Evolutionary conservation across 805 yeast genomes (phyloP), one percentile per base, ranked within the genome.

Genomic region (Zygotorulaspora florentina): DNA sequence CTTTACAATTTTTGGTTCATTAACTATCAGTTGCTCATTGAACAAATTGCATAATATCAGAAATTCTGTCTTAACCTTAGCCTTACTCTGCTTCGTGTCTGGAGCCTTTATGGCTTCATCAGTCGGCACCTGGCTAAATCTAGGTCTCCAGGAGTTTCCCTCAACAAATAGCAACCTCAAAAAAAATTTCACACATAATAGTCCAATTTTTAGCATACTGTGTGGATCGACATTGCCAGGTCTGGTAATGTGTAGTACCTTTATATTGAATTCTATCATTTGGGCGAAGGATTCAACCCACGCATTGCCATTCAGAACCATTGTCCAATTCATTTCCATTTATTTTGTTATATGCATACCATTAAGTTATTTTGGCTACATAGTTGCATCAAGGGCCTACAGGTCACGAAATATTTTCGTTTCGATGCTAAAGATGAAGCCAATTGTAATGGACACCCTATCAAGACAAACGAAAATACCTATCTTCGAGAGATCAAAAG

Each of bases 21-120:
- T 85, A 8, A 52, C 76, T 2, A 67, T 81, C 3, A 74, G 85
- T 37, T 77, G 85, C 2, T 71, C 80, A 9, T 79, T 82, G 20
- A 65, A 79, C 3, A 70, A 83, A 34, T 78, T 83, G 48, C 87
- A 84, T 47, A 76, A 79, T 54, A 79, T 80, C 45, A 77, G 85
- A 46, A 87, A 87, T 34, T 80, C 87, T 12, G 75, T 84, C 7
- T 61, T 85, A 42, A 74, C 86, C 8, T 70, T 82, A 40, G 78
- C 88, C 0, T 56, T 85, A 18, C 59, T 76, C 2, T 69, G 81
- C 47, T 81, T 87, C 55, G 76, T 84, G 3, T 60, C 77, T 25
- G 87, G 91, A 17, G 95, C 93, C 0, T 74, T 81, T 28, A 74
- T 84, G 44, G 81, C 95, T 1, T 88, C 96, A 0, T 86, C 77